phyloP scores from a whole-genome alignment of 2,329 filamentous ascomycete species.

The Thielaviopsis ethacetica region DNA sequence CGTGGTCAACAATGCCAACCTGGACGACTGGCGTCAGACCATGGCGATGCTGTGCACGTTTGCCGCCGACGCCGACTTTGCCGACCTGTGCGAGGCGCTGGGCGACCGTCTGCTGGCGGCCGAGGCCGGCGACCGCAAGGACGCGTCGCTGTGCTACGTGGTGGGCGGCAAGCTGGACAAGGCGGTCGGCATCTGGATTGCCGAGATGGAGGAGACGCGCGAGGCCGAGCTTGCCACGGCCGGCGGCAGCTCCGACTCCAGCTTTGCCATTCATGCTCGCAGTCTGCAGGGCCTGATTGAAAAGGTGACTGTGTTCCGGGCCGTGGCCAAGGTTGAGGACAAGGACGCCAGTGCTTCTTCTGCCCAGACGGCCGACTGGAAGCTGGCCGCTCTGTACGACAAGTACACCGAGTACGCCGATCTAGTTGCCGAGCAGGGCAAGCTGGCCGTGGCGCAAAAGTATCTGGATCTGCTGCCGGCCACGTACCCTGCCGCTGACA shows the following conservation, averaged over 20 bases:
- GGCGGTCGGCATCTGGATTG: conserved; percentile 85
- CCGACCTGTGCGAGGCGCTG: conserved; percentile 85
- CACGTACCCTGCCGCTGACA: conserved; percentile 72
- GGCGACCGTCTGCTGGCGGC: conserved; percentile 76
- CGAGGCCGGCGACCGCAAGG: conserved; percentile 64
- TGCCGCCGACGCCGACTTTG: conserved; percentile 77
- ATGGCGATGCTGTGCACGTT: conserved; percentile 95
- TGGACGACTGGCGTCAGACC: conserved; percentile 89
- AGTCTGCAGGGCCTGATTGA: conserved; percentile 89
- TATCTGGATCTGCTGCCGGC: conserved; percentile 78
- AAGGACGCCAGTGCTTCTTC: conserved; percentile 36
- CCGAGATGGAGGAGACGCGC: conserved; percentile 75
- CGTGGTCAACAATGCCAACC: conserved; percentile 86
- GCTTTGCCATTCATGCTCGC: conserved; percentile 80
- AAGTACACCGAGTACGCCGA: conserved; percentile 97
- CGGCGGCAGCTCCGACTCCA: conserved; percentile 61
- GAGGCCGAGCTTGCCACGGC: conserved; percentile 53
- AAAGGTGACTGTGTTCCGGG: conserved; percentile 92
- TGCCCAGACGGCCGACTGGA: conserved; percentile 60
- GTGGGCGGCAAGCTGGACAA: conserved; percentile 95
- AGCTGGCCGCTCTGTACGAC: conserved; percentile 71
- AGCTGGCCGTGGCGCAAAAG: conserved; percentile 71
- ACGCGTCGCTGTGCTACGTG: conserved; percentile 92
- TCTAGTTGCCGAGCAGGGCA: conserved; percentile 79
- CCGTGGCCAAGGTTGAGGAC: conserved; percentile 85